phyloP scores from a whole-genome alignment of 371 early-diverging fungal genomes.

The Saksenaea vasiformis region DNA sequence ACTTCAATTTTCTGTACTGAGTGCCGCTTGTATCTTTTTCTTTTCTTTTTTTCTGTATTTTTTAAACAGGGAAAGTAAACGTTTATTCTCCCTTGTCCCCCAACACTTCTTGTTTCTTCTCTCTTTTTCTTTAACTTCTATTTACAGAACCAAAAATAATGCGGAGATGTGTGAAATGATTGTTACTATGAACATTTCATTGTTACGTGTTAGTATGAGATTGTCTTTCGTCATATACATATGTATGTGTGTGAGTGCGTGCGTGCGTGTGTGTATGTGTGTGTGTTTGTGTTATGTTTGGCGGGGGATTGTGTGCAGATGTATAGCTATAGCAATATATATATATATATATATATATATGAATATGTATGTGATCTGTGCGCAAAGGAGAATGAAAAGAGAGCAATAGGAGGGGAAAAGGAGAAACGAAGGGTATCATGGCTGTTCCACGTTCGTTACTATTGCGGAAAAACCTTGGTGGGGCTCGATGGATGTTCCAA shows the following conservation, averaged over 20 bases:
- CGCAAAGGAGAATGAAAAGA: background rate
- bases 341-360: background rate
- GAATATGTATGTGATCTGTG: too few relatives aligned
- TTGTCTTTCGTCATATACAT: too few relatives aligned
- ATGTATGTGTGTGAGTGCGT: too few relatives aligned
- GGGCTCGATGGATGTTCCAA: slow-evolving; percentile 10
- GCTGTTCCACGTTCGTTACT: background rate
- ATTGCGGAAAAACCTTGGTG: background rate
- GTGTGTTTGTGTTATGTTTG: background rate
- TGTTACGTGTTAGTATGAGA: too few relatives aligned
- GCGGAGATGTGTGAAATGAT: too few relatives aligned
- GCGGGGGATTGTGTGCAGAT: background rate
- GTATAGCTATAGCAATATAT: background rate
- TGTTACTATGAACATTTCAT: too few relatives aligned
- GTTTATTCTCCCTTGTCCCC: too few relatives aligned
- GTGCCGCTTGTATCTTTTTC: background rate
- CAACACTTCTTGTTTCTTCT: background rate
- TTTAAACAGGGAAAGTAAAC: background rate
- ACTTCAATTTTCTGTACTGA: background rate
- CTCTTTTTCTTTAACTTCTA: background rate
- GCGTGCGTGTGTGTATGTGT: background rate
- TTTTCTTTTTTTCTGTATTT: background rate
- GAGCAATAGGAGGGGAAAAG: background rate
- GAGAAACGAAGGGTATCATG: background rate
- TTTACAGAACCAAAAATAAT: background rate